Base-by-base conservation (phyloP, 2,329 filamentous ascomycete species). In the Fusarium virguliforme region DNA sequence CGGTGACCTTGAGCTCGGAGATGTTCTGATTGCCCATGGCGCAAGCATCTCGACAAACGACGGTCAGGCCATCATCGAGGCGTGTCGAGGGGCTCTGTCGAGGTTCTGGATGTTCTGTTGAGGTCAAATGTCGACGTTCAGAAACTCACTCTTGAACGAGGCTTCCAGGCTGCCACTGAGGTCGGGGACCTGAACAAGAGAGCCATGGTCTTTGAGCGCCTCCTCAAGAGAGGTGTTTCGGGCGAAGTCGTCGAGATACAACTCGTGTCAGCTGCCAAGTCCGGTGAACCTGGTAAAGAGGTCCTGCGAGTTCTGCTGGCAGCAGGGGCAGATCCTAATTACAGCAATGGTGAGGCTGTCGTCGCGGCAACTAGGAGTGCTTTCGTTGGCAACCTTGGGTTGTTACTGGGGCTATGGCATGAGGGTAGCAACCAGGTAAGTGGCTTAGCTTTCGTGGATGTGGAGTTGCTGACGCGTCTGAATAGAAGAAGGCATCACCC, bases 101-200 rank as follows among this genome's bases (percentile, higher is more conserved):
- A 85, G 4, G 84, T 89, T 6, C 74, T 90, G 4, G 76, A 81
- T 38, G 84, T 89, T 76, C 78, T 90, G 1, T 77, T 90, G 1
- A 81, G 79, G 26, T 81, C 83, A 2, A 81, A 82, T 26, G 76
- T 73, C 0, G 74, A 82, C 4, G 75, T 83, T 0, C 81, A 81
- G 10, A 82, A 82, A 53, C 74, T 77, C 7, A 86, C 84, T 0
- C 75, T 89, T 4, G 81, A 84, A 32, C 82, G 83, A 40, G 87
- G 85, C 0, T 89, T 90, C 48, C 85, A 88, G 65, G 87, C 86
- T 3, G 86, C 87, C 0, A 88, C 85, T 0, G 84, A 87, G 58
- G 80, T 89, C 2, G 78, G 83, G 2, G 85, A 89, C 63, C 76
- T 89, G 5, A 81, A 81, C 58, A 84, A 82, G 40, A 80, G 87